Conservation (phyloP, 306 rosid species). For the Neltuma alba region DNA sequence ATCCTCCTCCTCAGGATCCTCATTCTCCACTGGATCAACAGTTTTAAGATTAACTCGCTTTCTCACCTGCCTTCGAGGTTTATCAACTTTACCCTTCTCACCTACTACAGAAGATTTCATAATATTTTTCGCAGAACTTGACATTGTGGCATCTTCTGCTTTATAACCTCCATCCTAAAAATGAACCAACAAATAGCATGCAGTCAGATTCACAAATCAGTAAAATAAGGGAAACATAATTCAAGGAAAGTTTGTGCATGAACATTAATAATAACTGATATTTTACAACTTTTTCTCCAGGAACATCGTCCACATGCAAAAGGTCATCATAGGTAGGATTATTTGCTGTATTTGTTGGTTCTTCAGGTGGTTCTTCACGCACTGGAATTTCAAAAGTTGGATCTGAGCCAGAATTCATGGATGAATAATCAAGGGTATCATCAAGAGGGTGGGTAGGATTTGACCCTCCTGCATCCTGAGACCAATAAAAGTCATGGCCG, state of each 20-base stretch:
- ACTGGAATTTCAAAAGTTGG: constrained; percentile 45
- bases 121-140: constrained; percentile 41
- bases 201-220: constrained; percentile 28
- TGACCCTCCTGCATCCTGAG: constrained; percentile 55
- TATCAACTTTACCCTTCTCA: constrained; percentile 44
- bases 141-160: constrained; percentile 31
- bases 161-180: constrained; percentile 45
- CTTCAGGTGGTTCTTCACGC: constrained; percentile 57
- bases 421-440: constrained; percentile 44
- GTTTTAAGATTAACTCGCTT: constrained; percentile 43
- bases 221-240: background rate
- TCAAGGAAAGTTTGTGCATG: background rate
- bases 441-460: constrained; percentile 37
- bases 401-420: constrained; percentile 40
- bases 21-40: constrained; percentile 46
- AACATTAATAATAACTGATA: constrained; percentile 18
- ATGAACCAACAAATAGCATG: constrained; percentile 21
- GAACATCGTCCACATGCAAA: constrained; percentile 49
- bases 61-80: constrained; percentile 53
- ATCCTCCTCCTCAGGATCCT: constrained; percentile 35
- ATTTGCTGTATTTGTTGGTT: constrained; percentile 41
- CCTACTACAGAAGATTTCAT: constrained; percentile 32
- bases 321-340: constrained; percentile 46
- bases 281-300: constrained; percentile 48
- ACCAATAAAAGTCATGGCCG: constrained; percentile 30